Evolutionary conservation across 345 rosid species (phyloP).

Genomic region (Xanthoceras sorbifolium): DNA sequence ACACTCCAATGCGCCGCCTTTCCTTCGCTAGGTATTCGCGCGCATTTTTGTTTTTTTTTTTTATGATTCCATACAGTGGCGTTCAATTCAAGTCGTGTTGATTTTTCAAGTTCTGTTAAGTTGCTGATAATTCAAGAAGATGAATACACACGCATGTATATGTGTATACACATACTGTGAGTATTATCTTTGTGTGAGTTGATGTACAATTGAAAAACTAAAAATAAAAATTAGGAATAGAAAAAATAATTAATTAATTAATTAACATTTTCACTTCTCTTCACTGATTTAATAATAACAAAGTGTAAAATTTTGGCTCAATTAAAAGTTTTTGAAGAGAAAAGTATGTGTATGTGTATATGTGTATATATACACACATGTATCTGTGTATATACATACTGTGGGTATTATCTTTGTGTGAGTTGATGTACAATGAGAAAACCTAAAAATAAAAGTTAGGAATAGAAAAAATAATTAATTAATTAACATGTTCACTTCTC

Average conservation of each 20-base stretch:
- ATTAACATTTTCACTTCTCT: too few species aligned
- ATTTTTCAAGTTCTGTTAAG: neutral
- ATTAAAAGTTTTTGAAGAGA: neutral
- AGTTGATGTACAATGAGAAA: neutral
- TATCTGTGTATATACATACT: too few species aligned
- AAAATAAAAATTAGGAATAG: neutral
- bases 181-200: too few species aligned
- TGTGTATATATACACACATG: too few species aligned
- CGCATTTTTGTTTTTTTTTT: neutral
- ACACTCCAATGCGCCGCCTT: constrained; percentile 46
- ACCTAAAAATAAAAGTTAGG: neutral
- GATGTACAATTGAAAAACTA: neutral
- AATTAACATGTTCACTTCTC: too few species aligned
- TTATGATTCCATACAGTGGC: neutral
- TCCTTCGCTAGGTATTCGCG: constrained; percentile 45
- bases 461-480: neutral
- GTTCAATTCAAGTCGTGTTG: neutral
- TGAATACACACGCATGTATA: neutral
- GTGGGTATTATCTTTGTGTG: too few species aligned
- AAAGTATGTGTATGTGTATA: too few species aligned
- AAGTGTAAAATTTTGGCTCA: neutral
- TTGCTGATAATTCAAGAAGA: neutral
- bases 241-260: too few species aligned
- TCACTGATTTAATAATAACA: neutral
- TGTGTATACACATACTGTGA: too few species aligned